Base-by-base conservation (phyloP, 1,139 yeast species). In the Magnusiomyces tetraspermus region DNA sequence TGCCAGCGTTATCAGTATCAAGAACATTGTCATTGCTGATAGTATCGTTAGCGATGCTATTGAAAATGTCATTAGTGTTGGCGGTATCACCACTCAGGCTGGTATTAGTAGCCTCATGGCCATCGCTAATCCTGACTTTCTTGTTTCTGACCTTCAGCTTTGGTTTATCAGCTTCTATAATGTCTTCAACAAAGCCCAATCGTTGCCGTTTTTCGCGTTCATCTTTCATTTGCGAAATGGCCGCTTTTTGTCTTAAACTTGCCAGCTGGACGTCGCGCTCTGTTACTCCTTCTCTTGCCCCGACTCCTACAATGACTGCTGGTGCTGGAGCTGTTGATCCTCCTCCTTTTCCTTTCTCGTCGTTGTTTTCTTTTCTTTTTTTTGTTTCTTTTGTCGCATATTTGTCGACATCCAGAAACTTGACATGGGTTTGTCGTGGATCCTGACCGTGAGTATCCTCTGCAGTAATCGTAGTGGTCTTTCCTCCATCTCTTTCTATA, bases 401-500 rank as follows among this genome's bases (percentile, higher is more conserved):
- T 6, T 6, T 6, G 33, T 11, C 11, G 11, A 8, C 11, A 11
- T 28, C 33, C 6, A 28, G 6, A 11, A 28, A 28, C 33, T 28
- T 28, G 33, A 28, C 33, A 6, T 11, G 33, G 33, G 6, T 28
- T 28, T n/a, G n/a, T n/a, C n/a, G n/a, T n/a, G n/a, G n/a, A n/a
- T n/a, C 33, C 33, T 11, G 11, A 28, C 33, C 6, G 11, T 28
- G 6, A 11, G 38, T 19, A 21, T 23, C 19, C 15, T 2, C 37
- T 21, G 24, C 19, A 13, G n/a, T 26, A 2, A 13, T 8, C 22
- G 41, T 3, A 26, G 23, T 31, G 15, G 46, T 17, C 47, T n/a
- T 49, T 50, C 24, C 46, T 48, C 42, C 40, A 45, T 6, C 41
- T 6, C 24, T 19, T 37, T 31, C 30, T 22, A 41, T 23, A 10